phyloP scores from a whole-genome alignment of 164 flowering plant species.

The Santalum album region DNA sequence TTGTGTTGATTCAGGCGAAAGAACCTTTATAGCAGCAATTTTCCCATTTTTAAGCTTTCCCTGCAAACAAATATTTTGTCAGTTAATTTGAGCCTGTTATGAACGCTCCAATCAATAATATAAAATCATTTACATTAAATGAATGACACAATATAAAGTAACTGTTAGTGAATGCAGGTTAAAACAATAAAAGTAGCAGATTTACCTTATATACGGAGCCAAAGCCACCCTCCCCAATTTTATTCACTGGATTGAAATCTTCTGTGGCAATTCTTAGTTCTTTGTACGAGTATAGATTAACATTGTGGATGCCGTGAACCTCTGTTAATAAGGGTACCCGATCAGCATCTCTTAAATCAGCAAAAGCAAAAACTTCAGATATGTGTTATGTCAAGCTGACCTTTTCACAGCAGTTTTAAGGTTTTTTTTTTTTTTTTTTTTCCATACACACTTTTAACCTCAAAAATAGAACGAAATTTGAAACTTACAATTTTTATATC shows the following conservation, averaged over 20 bases:
- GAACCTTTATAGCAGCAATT: slow-evolving; percentile 86
- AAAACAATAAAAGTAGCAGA: background rate
- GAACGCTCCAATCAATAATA: no score
- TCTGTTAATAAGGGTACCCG: no score
- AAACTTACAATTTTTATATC: background rate
- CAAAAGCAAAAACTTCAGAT: background rate
- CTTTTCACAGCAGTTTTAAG: no score
- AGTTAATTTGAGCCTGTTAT: background rate
- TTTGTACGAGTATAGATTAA: slow-evolving; percentile 41
- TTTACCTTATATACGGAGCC: slow-evolving; percentile 84
- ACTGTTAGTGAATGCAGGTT: no score
- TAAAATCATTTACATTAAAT: no score
- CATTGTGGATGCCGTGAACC: slow-evolving; percentile 36
- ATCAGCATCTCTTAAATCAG: slow-evolving; percentile 9
- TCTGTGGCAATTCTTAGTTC: slow-evolving; percentile 63
- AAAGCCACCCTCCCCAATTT: slow-evolving; percentile 93
- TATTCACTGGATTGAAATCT: slow-evolving; percentile 57
- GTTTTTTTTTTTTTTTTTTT: no score
- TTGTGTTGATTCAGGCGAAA: slow-evolving; percentile 74
- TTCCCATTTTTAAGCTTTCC: slow-evolving; percentile 72
- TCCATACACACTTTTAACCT: background rate
- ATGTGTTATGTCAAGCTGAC: background rate
- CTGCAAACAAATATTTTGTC: slow-evolving; percentile 20
- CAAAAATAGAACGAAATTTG: no score
- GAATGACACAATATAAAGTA: no score